These are phyloP conservation scores for Mortierella alpina DNA, from an alignment of 192 early-diverging fungal species.

Conservation along the genomic window DNA sequence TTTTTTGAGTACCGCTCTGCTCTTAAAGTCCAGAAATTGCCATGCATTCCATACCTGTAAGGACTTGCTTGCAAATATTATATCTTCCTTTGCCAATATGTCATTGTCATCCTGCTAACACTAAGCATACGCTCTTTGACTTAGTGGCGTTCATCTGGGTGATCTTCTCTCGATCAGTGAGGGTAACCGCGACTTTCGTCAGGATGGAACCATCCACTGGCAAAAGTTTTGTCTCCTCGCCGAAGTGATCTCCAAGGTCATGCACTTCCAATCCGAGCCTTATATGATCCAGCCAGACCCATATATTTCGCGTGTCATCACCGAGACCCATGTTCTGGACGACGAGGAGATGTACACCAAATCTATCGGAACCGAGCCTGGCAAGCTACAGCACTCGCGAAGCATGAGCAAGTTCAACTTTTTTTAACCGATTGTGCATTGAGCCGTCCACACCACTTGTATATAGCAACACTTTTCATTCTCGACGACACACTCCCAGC, in stretches of 20 bases:
- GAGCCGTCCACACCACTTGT: too few relatives aligned
- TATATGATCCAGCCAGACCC: slow-evolving; percentile 52
- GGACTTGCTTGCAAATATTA: slow-evolving; percentile 7
- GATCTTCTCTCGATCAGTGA: slow-evolving; percentile 82
- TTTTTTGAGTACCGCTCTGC: slow-evolving; percentile 75
- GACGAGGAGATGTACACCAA: slow-evolving; percentile 56
- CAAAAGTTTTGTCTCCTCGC: slow-evolving; percentile 78
- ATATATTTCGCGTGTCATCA: slow-evolving; percentile 46
- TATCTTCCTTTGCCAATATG: background rate
- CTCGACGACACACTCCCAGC: too few relatives aligned
- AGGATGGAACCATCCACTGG: slow-evolving; percentile 77
- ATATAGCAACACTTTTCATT: too few relatives aligned
- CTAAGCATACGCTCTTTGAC: background rate
- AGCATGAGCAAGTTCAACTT: slow-evolving; percentile 49
- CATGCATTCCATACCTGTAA: slow-evolving; percentile 84
- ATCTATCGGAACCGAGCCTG: slow-evolving; percentile 54
- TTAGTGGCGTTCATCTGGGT: slow-evolving; percentile 70
- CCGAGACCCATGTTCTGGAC: slow-evolving; percentile 43
- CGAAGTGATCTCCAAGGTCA: slow-evolving; percentile 69
- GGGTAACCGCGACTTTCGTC: slow-evolving; percentile 70
- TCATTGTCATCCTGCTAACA: background rate
- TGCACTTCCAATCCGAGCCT: slow-evolving; percentile 62
- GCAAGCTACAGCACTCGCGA: slow-evolving; percentile 38
- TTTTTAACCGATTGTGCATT: background rate
- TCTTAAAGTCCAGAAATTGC: slow-evolving; percentile 64